These are phyloP conservation scores for Scenedesmus sp. DNA, from an alignment of 163 green algal genomes.

Conservation along the genomic window DNA sequence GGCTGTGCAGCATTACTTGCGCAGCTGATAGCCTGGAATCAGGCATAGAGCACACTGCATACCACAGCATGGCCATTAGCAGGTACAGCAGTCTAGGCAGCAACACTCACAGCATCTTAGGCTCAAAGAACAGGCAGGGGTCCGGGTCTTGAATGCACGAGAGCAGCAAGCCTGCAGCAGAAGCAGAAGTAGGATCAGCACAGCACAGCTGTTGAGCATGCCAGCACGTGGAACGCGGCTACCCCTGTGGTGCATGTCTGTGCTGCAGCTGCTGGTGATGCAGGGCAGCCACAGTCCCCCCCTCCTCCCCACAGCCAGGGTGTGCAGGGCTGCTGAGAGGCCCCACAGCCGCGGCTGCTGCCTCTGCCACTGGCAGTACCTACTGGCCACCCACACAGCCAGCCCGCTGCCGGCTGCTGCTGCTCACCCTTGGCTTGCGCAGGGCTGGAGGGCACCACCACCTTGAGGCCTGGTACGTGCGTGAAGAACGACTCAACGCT, in stretches of 20 bases:
- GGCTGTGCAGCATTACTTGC: too few relatives aligned
- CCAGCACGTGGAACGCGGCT: too few relatives aligned
- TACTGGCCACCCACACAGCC: too few relatives aligned
- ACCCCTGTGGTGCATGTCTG: too few relatives aligned
- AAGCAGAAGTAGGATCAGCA: conserved; percentile 20
- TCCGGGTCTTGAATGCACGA: conserved; percentile 84
- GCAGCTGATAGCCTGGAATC: too few relatives aligned
- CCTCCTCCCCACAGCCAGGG: background rate
- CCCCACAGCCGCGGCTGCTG: too few relatives aligned
- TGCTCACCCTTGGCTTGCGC: conserved; percentile 82
- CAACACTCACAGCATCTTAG: conserved; percentile 90
- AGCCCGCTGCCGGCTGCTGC: background rate
- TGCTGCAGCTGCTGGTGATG: background rate
- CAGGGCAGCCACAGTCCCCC: too few relatives aligned
- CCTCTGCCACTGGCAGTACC: too few relatives aligned
- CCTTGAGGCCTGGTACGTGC: conserved; percentile 66
- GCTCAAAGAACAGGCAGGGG: conserved; percentile 95
- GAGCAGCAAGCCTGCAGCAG: conserved; percentile 82
- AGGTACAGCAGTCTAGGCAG: background rate
- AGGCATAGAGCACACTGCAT: too few relatives aligned
- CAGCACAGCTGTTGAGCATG: background rate
- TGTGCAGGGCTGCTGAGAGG: background rate
- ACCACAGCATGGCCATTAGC: background rate
- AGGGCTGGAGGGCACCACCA: conserved; percentile 81
- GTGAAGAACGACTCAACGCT: conserved; percentile 92